phyloP scores from a whole-genome alignment of 2,329 filamentous ascomycete genomes.

The Torrubiellomyces zombiae region DNA sequence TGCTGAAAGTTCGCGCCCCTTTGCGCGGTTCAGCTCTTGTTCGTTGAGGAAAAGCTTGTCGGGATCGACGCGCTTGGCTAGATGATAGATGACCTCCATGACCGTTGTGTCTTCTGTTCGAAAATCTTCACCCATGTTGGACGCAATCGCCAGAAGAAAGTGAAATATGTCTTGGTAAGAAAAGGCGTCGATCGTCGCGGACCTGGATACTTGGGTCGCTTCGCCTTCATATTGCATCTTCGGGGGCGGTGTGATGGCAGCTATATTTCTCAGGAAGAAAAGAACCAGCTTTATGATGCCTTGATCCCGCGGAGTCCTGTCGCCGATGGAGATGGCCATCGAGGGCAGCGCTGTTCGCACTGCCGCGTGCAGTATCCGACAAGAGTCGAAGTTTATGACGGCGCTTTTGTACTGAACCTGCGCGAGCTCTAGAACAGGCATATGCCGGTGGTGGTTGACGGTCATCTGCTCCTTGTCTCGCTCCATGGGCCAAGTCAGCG shows the following conservation, averaged over 20 bases:
- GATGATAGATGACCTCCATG: slow-evolving; percentile 80
- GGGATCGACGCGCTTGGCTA: slow-evolving; percentile 78
- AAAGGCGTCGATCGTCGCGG: slow-evolving; percentile 75
- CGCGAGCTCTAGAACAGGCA: slow-evolving; percentile 73
- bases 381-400: slow-evolving; percentile 67
- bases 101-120: slow-evolving; percentile 74
- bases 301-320: slow-evolving; percentile 66
- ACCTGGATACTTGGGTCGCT: slow-evolving; percentile 75
- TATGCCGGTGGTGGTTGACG: slow-evolving; percentile 80
- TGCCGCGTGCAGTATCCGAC: slow-evolving; percentile 61
- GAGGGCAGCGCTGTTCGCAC: slow-evolving; percentile 70
- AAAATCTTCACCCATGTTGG: slow-evolving; percentile 89
- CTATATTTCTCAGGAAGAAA: slow-evolving; percentile 78
- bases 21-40: slow-evolving; percentile 48
- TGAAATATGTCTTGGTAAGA: slow-evolving; percentile 82
- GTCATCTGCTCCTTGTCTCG: slow-evolving; percentile 67
- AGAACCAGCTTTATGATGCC: slow-evolving; percentile 83
- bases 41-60: slow-evolving; percentile 76
- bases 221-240: slow-evolving; percentile 68
- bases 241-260: slow-evolving; percentile 62
- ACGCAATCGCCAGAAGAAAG: slow-evolving; percentile 70
- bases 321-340: slow-evolving; percentile 62
- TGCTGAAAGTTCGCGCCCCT: slow-evolving; percentile 54
- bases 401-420: slow-evolving; percentile 82
- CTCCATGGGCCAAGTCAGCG: slow-evolving; percentile 87